These are phyloP conservation scores for Ilex paraguariensis DNA, from an alignment of 305 asterid genomes.

Conservation along the genomic window DNA sequence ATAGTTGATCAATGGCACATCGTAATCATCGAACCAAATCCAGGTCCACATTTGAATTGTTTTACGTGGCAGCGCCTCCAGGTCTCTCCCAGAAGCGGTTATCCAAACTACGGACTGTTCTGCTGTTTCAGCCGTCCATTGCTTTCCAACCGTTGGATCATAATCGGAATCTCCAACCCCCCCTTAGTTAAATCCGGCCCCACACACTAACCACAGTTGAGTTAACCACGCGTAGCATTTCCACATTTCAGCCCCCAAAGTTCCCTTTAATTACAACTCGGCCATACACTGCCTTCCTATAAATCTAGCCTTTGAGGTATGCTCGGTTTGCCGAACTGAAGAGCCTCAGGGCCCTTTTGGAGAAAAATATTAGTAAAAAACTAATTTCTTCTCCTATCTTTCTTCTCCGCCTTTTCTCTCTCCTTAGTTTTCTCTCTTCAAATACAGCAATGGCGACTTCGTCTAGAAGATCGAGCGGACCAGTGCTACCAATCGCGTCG, in stretches of 20 bases:
- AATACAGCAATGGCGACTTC: conserved; percentile 32
- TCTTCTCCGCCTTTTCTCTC: not conserved
- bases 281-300: conserved; percentile 38
- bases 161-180: conserved; percentile 13
- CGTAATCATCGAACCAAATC: not conserved
- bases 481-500: too few relatives aligned
- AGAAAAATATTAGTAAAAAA: conserved; percentile 7
- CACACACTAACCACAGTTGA: conserved; percentile 14
- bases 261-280: conserved; percentile 12
- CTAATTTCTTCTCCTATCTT: not conserved
- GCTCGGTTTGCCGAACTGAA: conserved; percentile 78
- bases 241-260: not conserved
- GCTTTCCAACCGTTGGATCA: conserved; percentile 32
- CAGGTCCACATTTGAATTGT: not conserved
- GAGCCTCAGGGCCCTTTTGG: conserved; percentile 51
- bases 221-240: conserved; percentile 5
- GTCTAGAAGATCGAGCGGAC: too few relatives aligned
- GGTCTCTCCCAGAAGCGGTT: not conserved
- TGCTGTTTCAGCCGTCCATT: conserved; percentile 15
- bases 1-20: too few relatives aligned
- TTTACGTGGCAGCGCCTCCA: conserved; percentile 2
- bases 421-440: not conserved
- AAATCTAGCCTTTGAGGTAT: conserved; percentile 47
- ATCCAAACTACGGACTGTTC: conserved; percentile 19
- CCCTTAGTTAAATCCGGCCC: conserved; percentile 18